Percentiles rank a stretch among this genome's conserved stretches.
Evolutionary conservation across 495 filamentous ascomycete genomes (phyloP).

Genomic region (Penicillium longicatenatum): DNA sequence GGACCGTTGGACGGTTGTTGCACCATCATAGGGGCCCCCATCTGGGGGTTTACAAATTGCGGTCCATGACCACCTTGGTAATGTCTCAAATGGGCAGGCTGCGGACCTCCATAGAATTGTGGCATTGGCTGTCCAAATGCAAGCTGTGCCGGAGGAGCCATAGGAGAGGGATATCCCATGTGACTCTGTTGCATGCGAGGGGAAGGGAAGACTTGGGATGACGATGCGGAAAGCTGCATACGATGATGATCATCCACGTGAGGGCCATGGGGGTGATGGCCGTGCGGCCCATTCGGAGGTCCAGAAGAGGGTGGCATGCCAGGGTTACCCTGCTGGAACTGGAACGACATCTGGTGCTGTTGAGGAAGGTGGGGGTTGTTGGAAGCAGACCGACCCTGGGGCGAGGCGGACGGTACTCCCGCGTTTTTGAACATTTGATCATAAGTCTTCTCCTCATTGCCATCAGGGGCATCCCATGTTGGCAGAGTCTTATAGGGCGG

Average conservation of each 20-base stretch:
- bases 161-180: slow-evolving; percentile 70
- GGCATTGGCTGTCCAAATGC: slow-evolving; percentile 74
- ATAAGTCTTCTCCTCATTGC: slow-evolving; percentile 69
- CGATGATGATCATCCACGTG: slow-evolving; percentile 79
- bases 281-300: slow-evolving; percentile 64
- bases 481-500: slow-evolving; percentile 77
- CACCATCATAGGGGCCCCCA: slow-evolving; percentile 81
- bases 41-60: slow-evolving; percentile 68
- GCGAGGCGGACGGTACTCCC: slow-evolving; percentile 58
- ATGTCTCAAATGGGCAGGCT: slow-evolving; percentile 27
- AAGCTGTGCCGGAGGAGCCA: slow-evolving; percentile 67
- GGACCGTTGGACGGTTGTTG: slow-evolving; percentile 65
- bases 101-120: slow-evolving; percentile 60
- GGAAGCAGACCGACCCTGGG: slow-evolving; percentile 62
- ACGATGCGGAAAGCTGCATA: slow-evolving; percentile 80
- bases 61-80: slow-evolving; percentile 59
- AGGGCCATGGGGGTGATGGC: slow-evolving; percentile 67
- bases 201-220: slow-evolving; percentile 75
- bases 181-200: slow-evolving; percentile 70
- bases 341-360: slow-evolving; percentile 76
- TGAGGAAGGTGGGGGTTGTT: slow-evolving; percentile 66
- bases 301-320: slow-evolving; percentile 46
- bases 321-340: slow-evolving; percentile 52
- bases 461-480: slow-evolving; percentile 69
- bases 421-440: slow-evolving; percentile 73